Evolutionary conservation across 352 stramenopile species (phyloP), one percentile per base, ranked within the genome.

Genomic region (Phytopythium ostracodes): DNA sequence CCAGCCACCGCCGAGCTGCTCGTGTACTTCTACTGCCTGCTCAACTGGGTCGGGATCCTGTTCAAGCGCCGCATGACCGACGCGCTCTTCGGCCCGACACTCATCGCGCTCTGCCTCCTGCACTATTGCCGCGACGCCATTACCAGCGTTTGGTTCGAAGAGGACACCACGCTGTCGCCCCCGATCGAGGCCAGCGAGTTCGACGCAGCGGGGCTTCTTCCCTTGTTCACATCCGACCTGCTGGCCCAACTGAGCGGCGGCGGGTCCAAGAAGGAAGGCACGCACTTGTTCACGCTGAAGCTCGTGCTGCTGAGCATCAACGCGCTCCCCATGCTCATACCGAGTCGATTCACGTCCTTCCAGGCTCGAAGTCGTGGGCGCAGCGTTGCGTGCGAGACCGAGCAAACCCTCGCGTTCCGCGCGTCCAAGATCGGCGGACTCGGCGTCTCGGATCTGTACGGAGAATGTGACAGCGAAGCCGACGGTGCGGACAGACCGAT

Each of bases 291-390:
- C 18, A 18, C 56, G 10, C 42, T 82, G 36, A 87, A 87, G 44
- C 24, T 84, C n/a, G 62, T 53, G 20, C 18, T 81, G 40, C 60
- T 84, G 14, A 62, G 42, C 0, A 24, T 82, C 44, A 83, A 77
- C 42, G 50, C 71, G 0, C 24, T 80, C 31, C 70, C 71, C n/a
- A 35, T 87, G 4, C 9, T 76, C 4, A 57, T 65, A 17, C 27
- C 36, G 25, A 55, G 1, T 11, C 49, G 49, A 0, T 22, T 15
- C 29, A 55, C 49, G 25, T 55, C 49, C 14, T 55, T 55, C 49
- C 20, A 62, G 51, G 6, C 59, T 15, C 36, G 35, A 20, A 55
- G 33, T 27, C 50, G 80, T 4, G 70, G 59, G 12, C 58, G 27
- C 0, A 51, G 63, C 7, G 60, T 66, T n/a, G 67, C 67, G 35